Base-by-base conservation (phyloP, 768 basidiomycete genomes). In the Pleurotus salmoneostramineus region DNA sequence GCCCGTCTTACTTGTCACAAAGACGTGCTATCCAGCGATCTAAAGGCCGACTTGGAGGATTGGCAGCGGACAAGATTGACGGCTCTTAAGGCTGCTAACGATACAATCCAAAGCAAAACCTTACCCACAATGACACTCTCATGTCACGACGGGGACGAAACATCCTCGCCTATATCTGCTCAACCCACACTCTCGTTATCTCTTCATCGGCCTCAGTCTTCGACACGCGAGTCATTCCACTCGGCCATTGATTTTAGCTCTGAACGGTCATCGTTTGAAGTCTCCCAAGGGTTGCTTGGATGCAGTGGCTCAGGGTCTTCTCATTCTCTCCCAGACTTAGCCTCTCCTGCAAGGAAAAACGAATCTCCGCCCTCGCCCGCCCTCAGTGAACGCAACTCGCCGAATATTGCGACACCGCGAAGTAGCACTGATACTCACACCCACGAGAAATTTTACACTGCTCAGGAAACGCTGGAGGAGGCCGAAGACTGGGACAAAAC, bases 401-500 rank as follows among this genome's bases (percentile, higher is more conserved):
- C 56, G 46, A 48, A 45, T 37, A 42, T 54, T 21, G n/a, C 56
- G 17, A 60, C 62, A 11, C 45, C 57, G 4, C 57, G 57, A 36
- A 56, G 46, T 21, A 58, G 60, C 37, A 46, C 43, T 14, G 60
- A 57, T 12, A 35, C 36, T 35, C 55, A 51, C 32, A 49, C 33
- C 40, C 45, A 58, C 34, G 59, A 60, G 62, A 77, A 72, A 51
- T 76, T 76, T 63, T 75, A 72, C 61, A 77, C 75, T 21, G 75
- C 74, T 33, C 69, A 68, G 14, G 84, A 86, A 64, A 73, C 66
- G 17, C 68, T 68, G 31, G 79, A 93, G 68, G 79, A 87, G 69
- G 91, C 93, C n/a, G 92, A 93, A 68, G 87, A 88, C 52, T 95
- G 93, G 93, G 77, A 91, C 71, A 85, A 85, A 68, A 95, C 93